These are phyloP conservation scores for Trypanosoma boissoni DNA, from an alignment of 208 protist species.

Conservation along the genomic window DNA sequence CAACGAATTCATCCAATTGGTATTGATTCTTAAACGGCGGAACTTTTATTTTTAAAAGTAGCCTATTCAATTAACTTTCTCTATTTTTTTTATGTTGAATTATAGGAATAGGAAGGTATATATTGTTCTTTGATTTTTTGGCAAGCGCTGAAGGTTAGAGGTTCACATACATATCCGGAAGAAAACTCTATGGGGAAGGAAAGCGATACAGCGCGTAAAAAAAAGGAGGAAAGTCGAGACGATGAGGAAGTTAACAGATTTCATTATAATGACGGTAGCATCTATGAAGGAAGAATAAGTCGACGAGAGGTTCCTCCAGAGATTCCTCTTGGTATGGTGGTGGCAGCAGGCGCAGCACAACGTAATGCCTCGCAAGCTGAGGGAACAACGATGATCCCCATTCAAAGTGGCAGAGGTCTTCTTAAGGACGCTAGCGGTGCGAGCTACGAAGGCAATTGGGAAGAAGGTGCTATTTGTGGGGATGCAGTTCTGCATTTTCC, in stretches of 20 bases:
- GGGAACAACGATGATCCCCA: constrained; percentile 8
- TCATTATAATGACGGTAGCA: constrained; percentile 61
- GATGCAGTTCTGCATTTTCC: constrained; percentile 47
- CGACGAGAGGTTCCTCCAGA: constrained; percentile 16
- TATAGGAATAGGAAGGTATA: neutral
- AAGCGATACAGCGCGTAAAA: constrained; percentile 31
- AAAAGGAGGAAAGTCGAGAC: constrained; percentile 62
- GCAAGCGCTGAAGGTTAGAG: no score
- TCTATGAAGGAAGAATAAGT: constrained; percentile 49
- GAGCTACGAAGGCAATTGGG: constrained; percentile 84
- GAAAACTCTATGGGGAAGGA: constrained; percentile 21
- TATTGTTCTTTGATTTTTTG: neutral
- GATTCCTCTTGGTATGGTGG: neutral
- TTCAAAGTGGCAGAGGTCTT: constrained; percentile 38
- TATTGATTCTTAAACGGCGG: no score
- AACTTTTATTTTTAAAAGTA: no score
- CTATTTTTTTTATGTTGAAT: no score
- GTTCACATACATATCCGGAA: no score
- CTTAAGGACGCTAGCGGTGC: constrained; percentile 58
- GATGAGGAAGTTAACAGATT: constrained; percentile 49
- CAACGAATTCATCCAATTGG: no score
- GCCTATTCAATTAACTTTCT: no score
- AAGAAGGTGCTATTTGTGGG: constrained; percentile 69
- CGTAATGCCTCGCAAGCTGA: constrained; percentile 9
- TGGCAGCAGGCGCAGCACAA: neutral